Percentiles rank a stretch among this genome's conserved stretches.
Evolutionary conservation across 192 early-diverging fungal genomes (phyloP).

Genomic region (Pecoramyces ruminantium): DNA sequence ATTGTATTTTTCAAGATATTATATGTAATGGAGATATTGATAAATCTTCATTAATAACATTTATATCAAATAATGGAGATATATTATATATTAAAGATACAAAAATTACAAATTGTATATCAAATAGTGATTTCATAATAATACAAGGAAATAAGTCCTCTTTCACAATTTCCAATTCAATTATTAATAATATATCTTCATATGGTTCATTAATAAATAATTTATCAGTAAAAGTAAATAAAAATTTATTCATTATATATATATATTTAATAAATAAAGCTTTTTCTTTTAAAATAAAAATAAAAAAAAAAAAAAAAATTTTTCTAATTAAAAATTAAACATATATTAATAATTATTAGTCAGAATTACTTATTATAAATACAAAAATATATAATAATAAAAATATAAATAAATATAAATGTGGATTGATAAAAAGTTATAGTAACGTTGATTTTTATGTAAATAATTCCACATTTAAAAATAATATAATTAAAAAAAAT

Average conservation of each 20-base stretch:
- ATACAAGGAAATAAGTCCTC: not conserved
- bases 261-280: no score
- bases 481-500: not conserved
- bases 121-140: not conserved
- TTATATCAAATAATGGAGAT: not conserved
- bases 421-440: not conserved
- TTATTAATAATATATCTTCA: not conserved
- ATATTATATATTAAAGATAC: not conserved
- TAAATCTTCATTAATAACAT: not conserved
- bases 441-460: not conserved
- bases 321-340: no score
- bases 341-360: no score
- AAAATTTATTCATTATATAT: no score
- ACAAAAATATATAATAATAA: not conserved
- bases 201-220: not conserved
- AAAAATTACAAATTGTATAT: not conserved
- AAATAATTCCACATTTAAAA: not conserved
- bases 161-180: not conserved
- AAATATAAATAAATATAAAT: not conserved
- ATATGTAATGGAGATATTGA: not conserved
- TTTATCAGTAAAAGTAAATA: no score
- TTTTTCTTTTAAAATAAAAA: no score
- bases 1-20: no score
- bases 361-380: no score
- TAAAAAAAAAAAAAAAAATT: no score